Evolutionary conservation across 768 basidiomycete genomes (phyloP).

Genomic region (Mrakia gelida): DNA sequence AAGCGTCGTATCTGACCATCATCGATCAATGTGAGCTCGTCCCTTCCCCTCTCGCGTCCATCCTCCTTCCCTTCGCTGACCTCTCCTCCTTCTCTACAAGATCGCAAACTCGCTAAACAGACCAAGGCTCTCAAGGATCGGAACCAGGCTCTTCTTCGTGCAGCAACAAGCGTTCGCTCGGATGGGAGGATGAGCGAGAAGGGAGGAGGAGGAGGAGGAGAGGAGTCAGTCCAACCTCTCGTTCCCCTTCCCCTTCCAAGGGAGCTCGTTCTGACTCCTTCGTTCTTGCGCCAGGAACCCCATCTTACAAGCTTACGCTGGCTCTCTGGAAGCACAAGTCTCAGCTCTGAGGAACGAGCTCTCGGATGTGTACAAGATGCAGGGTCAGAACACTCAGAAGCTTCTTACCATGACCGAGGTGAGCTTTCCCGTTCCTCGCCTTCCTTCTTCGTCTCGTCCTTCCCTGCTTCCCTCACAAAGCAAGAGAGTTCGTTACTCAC

Average conservation of each 20-base stretch:
- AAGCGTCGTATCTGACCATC: constrained; percentile 72
- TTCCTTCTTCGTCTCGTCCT: not conserved
- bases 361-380: constrained; percentile 90
- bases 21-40: constrained; percentile 81
- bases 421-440: not conserved
- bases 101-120: constrained; percentile 85
- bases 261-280: not conserved
- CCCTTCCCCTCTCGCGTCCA: constrained; percentile 31
- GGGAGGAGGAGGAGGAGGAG: constrained; percentile 52
- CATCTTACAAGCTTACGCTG: constrained; percentile 78
- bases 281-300: constrained; percentile 61
- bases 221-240: constrained; percentile 59
- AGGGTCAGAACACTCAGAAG: constrained; percentile 90
- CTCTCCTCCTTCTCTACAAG: constrained; percentile 46
- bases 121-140: constrained; percentile 87
- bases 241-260: not conserved
- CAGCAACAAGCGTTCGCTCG: constrained; percentile 68
- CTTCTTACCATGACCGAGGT: constrained; percentile 84
- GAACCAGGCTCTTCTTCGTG: constrained; percentile 80
- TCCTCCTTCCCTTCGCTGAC: not conserved
- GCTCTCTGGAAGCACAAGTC: constrained; percentile 89
- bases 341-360: constrained; percentile 86
- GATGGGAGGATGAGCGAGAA: constrained; percentile 45
- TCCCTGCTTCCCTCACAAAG: not conserved
- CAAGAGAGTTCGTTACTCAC: not conserved